A percentile compares a stretch with the other conserved stretches of the same genome.
Evolutionary conservation across 129 eudicot genomes (phyloP).

Genomic region (Pulicaria dysenterica): DNA sequence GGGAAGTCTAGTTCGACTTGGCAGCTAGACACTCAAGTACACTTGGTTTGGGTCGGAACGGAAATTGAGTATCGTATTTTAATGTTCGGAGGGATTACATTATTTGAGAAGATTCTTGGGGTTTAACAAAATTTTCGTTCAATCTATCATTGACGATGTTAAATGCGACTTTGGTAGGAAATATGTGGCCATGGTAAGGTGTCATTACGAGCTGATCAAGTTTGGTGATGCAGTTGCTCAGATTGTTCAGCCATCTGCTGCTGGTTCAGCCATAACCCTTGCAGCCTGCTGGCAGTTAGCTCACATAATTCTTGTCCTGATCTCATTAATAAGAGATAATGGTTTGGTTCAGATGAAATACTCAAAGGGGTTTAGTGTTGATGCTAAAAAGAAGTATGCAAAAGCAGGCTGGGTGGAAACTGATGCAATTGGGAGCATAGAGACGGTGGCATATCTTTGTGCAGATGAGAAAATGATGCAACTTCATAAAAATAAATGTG

Average conservation of each 20-base stretch:
- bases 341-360: constrained; percentile 5
- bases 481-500: constrained; percentile 1
- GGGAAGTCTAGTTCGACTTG: too few relatives aligned
- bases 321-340: constrained; percentile 9
- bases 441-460: constrained; percentile 7
- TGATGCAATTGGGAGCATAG: constrained; percentile 17
- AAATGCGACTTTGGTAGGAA: too few relatives aligned
- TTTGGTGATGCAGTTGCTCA: constrained; percentile 2
- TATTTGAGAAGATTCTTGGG: too few relatives aligned
- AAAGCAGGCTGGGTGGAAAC: constrained; percentile 10
- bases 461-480: constrained; percentile 23
- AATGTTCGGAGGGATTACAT: too few relatives aligned
- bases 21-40: too few relatives aligned
- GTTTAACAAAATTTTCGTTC: too few relatives aligned
- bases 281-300: constrained; percentile 24
- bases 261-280: constrained; percentile 1
- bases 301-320: constrained; percentile 2
- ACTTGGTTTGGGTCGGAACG: too few relatives aligned
- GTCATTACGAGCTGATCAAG: too few relatives aligned
- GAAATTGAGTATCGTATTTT: too few relatives aligned
- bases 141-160: too few relatives aligned
- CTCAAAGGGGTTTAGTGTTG: constrained; percentile 8
- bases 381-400: constrained; percentile 5
- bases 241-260: not conserved
- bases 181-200: too few relatives aligned